phyloP scores from a whole-genome alignment of 192 early-diverging fungal species.

The Spinellus fusiger region DNA sequence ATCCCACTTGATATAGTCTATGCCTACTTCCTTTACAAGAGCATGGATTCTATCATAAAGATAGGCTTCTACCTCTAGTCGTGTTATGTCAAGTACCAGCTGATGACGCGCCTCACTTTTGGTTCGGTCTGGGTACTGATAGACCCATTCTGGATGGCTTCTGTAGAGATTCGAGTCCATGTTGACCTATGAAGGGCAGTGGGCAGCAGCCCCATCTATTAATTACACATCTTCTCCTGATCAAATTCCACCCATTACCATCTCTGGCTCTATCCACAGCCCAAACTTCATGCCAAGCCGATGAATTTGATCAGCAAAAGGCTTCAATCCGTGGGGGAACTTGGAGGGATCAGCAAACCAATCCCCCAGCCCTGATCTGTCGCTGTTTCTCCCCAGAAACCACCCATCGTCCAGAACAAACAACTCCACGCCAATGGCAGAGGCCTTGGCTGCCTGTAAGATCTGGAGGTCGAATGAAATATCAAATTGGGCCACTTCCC shows the following conservation, averaged over 20 bases:
- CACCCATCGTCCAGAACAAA: constrained; percentile 27
- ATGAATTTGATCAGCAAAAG: constrained; percentile 16
- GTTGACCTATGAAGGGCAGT: constrained; percentile 5
- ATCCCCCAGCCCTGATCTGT: constrained; percentile 17
- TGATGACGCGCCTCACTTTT: constrained; percentile 6
- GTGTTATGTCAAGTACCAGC: constrained; percentile 13
- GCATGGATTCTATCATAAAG: not conserved
- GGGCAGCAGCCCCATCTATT: not conserved
- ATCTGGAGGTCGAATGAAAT: constrained; percentile 2
- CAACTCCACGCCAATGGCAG: constrained; percentile 8
- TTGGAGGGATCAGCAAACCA: constrained; percentile 16
- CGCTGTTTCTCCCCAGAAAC: constrained; percentile 10
- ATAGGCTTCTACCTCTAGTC: constrained; percentile 12
- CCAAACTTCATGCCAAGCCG: constrained; percentile 19
- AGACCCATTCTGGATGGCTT: constrained; percentile 21
- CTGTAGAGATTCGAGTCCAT: constrained; percentile 17
- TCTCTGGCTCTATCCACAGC: constrained; percentile 25
- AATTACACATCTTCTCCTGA: not conserved
- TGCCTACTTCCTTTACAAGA: not conserved
- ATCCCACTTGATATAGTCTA: constrained; percentile 29
- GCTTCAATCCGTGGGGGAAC: constrained; percentile 17
- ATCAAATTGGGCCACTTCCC: constrained; percentile 14
- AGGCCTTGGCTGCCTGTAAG: constrained; percentile 1
- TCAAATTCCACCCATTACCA: constrained; percentile 16
- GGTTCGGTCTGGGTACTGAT: constrained; percentile 11